Evolutionary conservation across 345 rosid species (phyloP).

Genomic region (Hibiscus trionum): DNA sequence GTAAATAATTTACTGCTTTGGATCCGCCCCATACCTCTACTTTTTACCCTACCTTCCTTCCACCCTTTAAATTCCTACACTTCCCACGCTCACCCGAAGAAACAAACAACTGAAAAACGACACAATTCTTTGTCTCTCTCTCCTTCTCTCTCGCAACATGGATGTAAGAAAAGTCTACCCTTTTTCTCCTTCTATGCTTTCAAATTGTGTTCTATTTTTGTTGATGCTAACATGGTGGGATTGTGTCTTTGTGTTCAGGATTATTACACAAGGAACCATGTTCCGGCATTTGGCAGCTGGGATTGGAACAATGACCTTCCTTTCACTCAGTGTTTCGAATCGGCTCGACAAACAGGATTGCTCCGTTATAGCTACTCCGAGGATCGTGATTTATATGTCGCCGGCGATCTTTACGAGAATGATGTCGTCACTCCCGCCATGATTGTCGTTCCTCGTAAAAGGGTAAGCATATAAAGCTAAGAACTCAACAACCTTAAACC

Average conservation of each 20-base stretch:
- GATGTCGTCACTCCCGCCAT: constrained; percentile 80
- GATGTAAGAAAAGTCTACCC: not conserved
- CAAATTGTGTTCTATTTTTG: not conserved
- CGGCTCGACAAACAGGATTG: constrained; percentile 59
- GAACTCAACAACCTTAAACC: not conserved
- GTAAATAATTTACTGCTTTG: constrained; percentile 6
- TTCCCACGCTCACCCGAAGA: not conserved
- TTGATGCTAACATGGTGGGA: not conserved
- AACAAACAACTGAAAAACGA: constrained; percentile 1
- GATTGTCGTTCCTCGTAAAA: constrained; percentile 83
- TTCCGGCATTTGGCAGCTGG: constrained; percentile 75
- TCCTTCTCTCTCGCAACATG: not conserved
- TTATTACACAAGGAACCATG: constrained; percentile 50
- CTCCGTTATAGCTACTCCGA: constrained; percentile 64
- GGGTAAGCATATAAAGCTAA: constrained; percentile 27
- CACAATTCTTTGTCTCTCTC: not conserved
- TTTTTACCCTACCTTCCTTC: not conserved
- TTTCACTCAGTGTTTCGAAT: constrained; percentile 85
- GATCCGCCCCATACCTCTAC: not conserved
- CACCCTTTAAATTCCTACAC: constrained; percentile 11
- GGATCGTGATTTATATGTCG: constrained; percentile 82
- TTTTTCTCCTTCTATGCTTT: not conserved
- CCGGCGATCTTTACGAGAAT: constrained; percentile 79
- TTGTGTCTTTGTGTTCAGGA: constrained; percentile 17
- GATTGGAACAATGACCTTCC: constrained; percentile 37